These are phyloP conservation scores for Penicillium canariense DNA, from an alignment of 495 filamentous ascomycete species.

Conservation along the genomic window DNA sequence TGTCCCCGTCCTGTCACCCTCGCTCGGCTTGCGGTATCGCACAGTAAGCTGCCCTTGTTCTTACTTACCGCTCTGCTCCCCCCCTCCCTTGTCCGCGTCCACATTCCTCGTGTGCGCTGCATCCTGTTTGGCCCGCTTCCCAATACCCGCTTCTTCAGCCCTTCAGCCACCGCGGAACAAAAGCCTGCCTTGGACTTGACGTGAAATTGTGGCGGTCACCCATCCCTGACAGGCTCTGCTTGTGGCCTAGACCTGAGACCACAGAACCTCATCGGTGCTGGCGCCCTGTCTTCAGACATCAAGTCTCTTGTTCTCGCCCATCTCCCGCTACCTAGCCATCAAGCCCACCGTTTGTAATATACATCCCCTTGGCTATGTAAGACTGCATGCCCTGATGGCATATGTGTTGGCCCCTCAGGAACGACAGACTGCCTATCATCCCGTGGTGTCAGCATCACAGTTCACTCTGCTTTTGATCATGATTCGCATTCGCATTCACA, in stretches of 20 bases:
- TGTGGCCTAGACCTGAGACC: not conserved
- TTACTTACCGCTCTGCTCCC: not conserved
- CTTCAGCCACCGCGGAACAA: not conserved
- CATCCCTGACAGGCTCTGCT: not conserved
- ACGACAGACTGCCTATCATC: not conserved
- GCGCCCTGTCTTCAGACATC: not conserved
- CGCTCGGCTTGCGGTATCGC: constrained; percentile 8
- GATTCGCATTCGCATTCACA: not conserved
- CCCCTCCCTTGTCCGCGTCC: not conserved
- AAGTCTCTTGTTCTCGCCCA: not conserved
- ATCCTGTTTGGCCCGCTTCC: not conserved
- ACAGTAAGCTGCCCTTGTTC: constrained; percentile 6
- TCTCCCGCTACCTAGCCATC: not conserved
- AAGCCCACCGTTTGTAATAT: not conserved
- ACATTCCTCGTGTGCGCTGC: not conserved
- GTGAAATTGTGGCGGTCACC: not conserved
- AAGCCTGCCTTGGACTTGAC: not conserved
- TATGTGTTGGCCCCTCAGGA: not conserved
- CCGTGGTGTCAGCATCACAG: not conserved
- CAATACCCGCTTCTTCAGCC: not conserved
- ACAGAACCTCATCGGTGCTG: not conserved
- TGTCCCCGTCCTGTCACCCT: not conserved
- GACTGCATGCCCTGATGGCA: constrained; percentile 5
- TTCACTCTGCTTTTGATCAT: not conserved
- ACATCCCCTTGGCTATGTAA: constrained; percentile 9